A percentile compares a stretch with the other conserved stretches of the same genome.
Evolutionary conservation across 129 eudicot genomes (phyloP).

Genomic region (sunflower (Helianthus annuus)): HanXRQr2.0-SUNRISE NC_035446.2:164477415-164477914

Average conservation of each 20-base stretch:
- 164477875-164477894: neutral
- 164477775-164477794: neutral
- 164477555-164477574: slow-evolving; percentile 98
- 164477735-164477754: neutral
- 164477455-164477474: no score
- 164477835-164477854: slow-evolving; percentile 17
- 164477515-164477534: slow-evolving; percentile 76
- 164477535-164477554: slow-evolving; percentile 78
- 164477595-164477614: neutral
- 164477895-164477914: neutral
- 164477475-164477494: neutral
- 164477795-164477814: neutral
- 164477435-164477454: no score
- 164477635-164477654: neutral
- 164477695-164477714: slow-evolving; percentile 76
- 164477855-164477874: neutral
- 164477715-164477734: slow-evolving; percentile 6
- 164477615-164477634: slow-evolving; percentile 6
- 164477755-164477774: slow-evolving; percentile 2
- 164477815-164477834: neutral
- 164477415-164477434: neutral
- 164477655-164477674: slow-evolving; percentile 76
- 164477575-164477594: slow-evolving; percentile 45
- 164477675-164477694: slow-evolving; percentile 53
- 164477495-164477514: slow-evolving; percentile 65